These are phyloP conservation scores for Homolaphlyctis polyrhiza DNA, from an alignment of 371 early-diverging fungal species.

Conservation along the genomic window DNA sequence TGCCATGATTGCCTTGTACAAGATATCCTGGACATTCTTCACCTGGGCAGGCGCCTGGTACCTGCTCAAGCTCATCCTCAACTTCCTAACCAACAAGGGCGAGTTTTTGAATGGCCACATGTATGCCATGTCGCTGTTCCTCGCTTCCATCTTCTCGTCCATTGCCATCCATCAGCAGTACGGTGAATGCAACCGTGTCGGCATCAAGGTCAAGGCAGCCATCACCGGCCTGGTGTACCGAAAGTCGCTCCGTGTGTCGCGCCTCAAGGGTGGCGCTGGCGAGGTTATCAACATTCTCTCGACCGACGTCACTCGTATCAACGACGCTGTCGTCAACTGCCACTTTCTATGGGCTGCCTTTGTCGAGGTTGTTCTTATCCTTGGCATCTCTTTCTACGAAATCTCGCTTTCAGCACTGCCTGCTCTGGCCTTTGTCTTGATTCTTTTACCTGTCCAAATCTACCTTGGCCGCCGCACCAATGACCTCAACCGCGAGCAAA, in stretches of 20 bases:
- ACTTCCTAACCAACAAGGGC: conserved; percentile 18
- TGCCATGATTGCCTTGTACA: conserved; percentile 52
- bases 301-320: conserved; percentile 56
- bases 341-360: conserved; percentile 48
- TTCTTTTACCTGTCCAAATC: conserved; percentile 61
- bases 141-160: conserved; percentile 38
- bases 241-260: conserved; percentile 54
- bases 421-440: conserved; percentile 44
- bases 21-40: conserved; percentile 54
- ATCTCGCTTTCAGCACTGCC: conserved; percentile 66
- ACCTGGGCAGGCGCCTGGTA: conserved; percentile 53
- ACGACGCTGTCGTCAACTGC: conserved; percentile 47
- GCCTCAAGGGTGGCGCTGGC: conserved; percentile 55
- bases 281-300: conserved; percentile 54
- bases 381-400: conserved; percentile 62
- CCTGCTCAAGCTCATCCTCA: conserved; percentile 37
- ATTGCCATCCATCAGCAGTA: conserved; percentile 53
- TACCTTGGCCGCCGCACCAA: conserved; percentile 48
- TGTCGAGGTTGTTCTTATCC: conserved; percentile 61
- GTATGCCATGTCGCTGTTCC: conserved; percentile 42
- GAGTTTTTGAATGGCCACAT: conserved; percentile 35
- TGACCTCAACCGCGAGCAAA: conserved; percentile 22
- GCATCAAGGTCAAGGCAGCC: conserved; percentile 58
- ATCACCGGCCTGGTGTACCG: conserved; percentile 64
- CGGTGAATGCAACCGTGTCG: conserved; percentile 50